These are phyloP conservation scores for Sisymbrium irio DNA, from an alignment of 345 rosid genomes.

Conservation along the genomic window DNA sequence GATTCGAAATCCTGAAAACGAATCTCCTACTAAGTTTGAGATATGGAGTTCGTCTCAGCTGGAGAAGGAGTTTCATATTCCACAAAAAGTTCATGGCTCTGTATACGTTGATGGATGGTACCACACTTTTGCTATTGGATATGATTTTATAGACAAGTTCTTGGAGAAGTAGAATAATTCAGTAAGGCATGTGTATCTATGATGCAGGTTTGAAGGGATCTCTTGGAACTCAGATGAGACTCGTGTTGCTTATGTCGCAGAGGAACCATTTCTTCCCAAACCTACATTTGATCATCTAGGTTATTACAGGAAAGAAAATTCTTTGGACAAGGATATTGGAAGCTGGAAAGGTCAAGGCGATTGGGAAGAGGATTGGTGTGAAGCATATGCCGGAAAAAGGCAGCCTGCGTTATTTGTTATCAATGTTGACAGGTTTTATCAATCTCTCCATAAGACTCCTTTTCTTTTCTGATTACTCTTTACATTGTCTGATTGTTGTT, in stretches of 20 bases:
- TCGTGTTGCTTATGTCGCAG: conserved; percentile 77
- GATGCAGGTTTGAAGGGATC: conserved; percentile 88
- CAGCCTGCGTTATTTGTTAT: conserved; percentile 75
- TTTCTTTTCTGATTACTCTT: background rate
- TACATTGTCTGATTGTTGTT: conserved; percentile 1
- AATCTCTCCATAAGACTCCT: background rate
- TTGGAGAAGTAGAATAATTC: conserved; percentile 1
- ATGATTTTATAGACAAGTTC: background rate
- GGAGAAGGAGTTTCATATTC: conserved; percentile 77
- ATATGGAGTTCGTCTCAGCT: conserved; percentile 74
- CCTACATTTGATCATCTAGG: conserved; percentile 63
- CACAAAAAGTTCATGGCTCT: conserved; percentile 78
- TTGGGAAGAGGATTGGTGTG: conserved; percentile 99
- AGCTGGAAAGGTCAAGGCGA: conserved; percentile 97
- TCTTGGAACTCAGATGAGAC: conserved; percentile 88
- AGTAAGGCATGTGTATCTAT: conserved; percentile 1
- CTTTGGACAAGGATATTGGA: conserved; percentile 52
- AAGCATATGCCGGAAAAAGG: conserved; percentile 84
- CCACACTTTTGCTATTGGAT: background rate
- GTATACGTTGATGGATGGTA: conserved; percentile 91
- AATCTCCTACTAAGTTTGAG: conserved; percentile 79
- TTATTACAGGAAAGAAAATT: conserved; percentile 46
- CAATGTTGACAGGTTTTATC: conserved; percentile 52
- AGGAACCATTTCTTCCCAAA: conserved; percentile 59
- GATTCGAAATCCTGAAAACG: conserved; percentile 69